phyloP scores from a whole-genome alignment of 2,329 filamentous ascomycete species.

The Mollisiaceae sp. region DNA sequence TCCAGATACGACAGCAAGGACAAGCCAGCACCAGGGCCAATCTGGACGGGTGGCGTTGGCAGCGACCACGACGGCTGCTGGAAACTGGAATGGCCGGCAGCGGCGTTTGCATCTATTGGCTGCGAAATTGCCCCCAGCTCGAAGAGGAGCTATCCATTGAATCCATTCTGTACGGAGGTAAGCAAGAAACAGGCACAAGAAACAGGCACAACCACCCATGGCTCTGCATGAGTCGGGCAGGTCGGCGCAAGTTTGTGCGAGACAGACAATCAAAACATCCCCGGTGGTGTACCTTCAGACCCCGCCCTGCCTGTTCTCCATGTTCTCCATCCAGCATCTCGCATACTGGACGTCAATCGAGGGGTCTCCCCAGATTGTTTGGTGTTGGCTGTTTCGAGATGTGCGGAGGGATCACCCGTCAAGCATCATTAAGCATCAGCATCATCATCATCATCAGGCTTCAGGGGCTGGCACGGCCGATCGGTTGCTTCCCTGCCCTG shows the following conservation, averaged over 20 bases:
- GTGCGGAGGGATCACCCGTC: background rate
- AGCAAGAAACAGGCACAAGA: slow-evolving; percentile 3
- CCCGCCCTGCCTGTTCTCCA: background rate
- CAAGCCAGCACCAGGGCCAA: background rate
- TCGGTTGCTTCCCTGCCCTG: no score
- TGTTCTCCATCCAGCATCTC: background rate
- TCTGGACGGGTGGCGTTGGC: background rate
- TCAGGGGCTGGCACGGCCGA: background rate
- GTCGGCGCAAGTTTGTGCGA: background rate
- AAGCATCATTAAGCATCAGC: slow-evolving; percentile 1
- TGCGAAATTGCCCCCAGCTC: background rate
- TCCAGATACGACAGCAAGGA: background rate
- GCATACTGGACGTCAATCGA: background rate
- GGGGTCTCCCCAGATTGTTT: slow-evolving; percentile 4
- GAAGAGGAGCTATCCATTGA: background rate
- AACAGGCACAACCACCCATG: background rate
- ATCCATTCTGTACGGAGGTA: no score
- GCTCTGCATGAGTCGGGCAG: background rate
- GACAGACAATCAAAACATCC: background rate
- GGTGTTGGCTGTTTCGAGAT: background rate
- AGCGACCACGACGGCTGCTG: background rate
- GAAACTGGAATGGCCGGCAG: slow-evolving; percentile 1
- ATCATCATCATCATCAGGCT: background rate
- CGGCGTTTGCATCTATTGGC: background rate
- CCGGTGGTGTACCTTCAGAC: background rate